These are phyloP conservation scores for Salicornia ramosissima DNA, from an alignment of 148 eudicot genomes.

Conservation along the genomic window DNA sequence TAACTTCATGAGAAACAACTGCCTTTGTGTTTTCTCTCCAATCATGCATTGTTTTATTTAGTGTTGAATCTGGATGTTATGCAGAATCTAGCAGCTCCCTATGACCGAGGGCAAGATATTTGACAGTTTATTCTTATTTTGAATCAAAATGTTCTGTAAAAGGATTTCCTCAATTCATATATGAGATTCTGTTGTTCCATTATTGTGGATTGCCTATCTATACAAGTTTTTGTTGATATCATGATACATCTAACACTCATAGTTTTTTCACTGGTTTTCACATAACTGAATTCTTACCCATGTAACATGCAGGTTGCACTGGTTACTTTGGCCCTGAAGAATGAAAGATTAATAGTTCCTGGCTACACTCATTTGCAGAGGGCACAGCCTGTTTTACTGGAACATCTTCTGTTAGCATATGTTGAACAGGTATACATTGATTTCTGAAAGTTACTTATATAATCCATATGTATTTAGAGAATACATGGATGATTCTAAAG, in stretches of 20 bases:
- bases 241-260: neutral
- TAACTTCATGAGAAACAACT: neutral
- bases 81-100: neutral
- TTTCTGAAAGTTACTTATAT: neutral
- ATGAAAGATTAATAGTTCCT: slow-evolving; percentile 86
- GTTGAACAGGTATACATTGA: slow-evolving; percentile 72
- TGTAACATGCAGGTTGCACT: slow-evolving; percentile 55
- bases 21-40: neutral
- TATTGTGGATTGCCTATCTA: neutral
- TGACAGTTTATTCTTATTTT: neutral
- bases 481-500: neutral
- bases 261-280: neutral
- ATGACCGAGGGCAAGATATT: neutral
- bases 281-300: neutral
- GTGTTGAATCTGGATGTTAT: neutral
- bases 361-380: slow-evolving; percentile 97
- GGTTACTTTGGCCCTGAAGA: slow-evolving; percentile 67
- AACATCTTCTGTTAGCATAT: slow-evolving; percentile 87
- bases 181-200: too few relatives aligned
- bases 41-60: neutral
- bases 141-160: neutral
- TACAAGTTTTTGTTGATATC: neutral
- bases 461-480: neutral
- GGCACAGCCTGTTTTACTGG: slow-evolving; percentile 90
- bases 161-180: neutral